A percentile compares a stretch with the other conserved stretches of the same genome.
These are phyloP conservation scores for Epicoccum nigrum DNA, from an alignment of 2,329 filamentous ascomycete genomes.

Conservation along the genomic window DNA sequence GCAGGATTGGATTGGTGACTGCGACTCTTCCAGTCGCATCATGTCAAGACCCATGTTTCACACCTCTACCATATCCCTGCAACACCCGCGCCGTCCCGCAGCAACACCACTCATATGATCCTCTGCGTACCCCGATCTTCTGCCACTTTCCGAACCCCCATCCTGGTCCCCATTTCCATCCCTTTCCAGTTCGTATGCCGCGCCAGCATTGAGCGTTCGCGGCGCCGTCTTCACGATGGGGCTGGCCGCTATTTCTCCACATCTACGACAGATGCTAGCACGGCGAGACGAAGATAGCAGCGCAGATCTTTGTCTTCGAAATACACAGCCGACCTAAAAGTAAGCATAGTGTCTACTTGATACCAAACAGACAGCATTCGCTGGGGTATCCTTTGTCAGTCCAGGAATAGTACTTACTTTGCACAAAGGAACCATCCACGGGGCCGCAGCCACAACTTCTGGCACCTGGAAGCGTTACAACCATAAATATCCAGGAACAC, in stretches of 20 bases:
- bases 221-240: slow-evolving; percentile 38
- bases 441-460: slow-evolving; percentile 9
- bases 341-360: slow-evolving; percentile 1
- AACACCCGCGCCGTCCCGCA: slow-evolving; percentile 20
- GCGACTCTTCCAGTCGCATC: slow-evolving; percentile 42
- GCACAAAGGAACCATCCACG: slow-evolving; percentile 7
- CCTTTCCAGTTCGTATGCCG: slow-evolving; percentile 23
- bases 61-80: slow-evolving; percentile 24
- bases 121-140: slow-evolving; percentile 17
- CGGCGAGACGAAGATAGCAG: slow-evolving; percentile 28
- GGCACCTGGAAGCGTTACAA: background rate
- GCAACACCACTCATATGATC: slow-evolving; percentile 30
- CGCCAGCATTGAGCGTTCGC: slow-evolving; percentile 26
- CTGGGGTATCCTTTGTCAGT: slow-evolving; percentile 7
- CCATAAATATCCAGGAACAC: background rate
- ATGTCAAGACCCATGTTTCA: slow-evolving; percentile 42
- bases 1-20: slow-evolving; percentile 22
- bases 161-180: slow-evolving; percentile 13
- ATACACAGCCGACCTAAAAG: slow-evolving; percentile 10
- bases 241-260: slow-evolving; percentile 27
- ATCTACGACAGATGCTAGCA: slow-evolving; percentile 34
- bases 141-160: slow-evolving; percentile 14
- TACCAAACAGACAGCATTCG: slow-evolving; percentile 1
- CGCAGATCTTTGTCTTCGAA: slow-evolving; percentile 22
- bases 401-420: slow-evolving; percentile 6